These are phyloP conservation scores for Dactylonectria estremocensis DNA, from an alignment of 2,329 filamentous ascomycete species.

Conservation along the genomic window DNA sequence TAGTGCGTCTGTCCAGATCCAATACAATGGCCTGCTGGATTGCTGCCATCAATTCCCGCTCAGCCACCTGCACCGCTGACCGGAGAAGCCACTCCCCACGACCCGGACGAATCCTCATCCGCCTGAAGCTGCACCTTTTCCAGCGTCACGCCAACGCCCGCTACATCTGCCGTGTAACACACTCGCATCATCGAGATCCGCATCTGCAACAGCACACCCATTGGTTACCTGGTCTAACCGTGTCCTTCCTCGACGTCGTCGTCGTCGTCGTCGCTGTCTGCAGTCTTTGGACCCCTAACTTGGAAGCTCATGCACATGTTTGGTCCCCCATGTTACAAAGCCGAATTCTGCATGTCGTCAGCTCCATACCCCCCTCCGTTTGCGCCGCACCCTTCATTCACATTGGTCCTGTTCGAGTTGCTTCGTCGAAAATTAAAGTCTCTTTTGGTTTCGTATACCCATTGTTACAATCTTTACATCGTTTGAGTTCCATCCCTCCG, in stretches of 20 bases:
- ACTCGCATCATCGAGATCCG: constrained; percentile 49
- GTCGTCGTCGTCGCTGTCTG: constrained; percentile 1
- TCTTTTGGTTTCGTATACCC: constrained; percentile 28
- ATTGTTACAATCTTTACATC: constrained; percentile 11
- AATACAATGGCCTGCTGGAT: constrained; percentile 23
- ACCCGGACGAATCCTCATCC: constrained; percentile 12
- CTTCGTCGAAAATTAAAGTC: constrained; percentile 22
- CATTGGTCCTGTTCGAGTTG: constrained; percentile 1
- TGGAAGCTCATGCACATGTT: neutral
- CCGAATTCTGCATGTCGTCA: constrained; percentile 1
- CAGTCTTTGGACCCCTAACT: constrained; percentile 2
- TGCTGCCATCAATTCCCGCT: constrained; percentile 21
- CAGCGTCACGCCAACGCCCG: constrained; percentile 29
- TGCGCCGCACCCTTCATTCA: constrained; percentile 12
- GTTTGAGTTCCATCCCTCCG: constrained; percentile 11
- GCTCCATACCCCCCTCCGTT: constrained; percentile 5
- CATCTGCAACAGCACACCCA: constrained; percentile 37
- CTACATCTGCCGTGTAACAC: constrained; percentile 40
- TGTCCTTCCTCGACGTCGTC: neutral
- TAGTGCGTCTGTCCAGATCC: neutral
- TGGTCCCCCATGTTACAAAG: neutral
- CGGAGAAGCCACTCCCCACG: constrained; percentile 15
- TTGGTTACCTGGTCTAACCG: constrained; percentile 14
- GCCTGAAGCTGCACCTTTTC: constrained; percentile 7
- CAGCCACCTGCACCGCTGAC: constrained; percentile 21